Percentiles rank a stretch among this genome's conserved stretches.
These are phyloP conservation scores for Trametes maxima DNA, from an alignment of 768 basidiomycete species.

Conservation along the genomic window DNA sequence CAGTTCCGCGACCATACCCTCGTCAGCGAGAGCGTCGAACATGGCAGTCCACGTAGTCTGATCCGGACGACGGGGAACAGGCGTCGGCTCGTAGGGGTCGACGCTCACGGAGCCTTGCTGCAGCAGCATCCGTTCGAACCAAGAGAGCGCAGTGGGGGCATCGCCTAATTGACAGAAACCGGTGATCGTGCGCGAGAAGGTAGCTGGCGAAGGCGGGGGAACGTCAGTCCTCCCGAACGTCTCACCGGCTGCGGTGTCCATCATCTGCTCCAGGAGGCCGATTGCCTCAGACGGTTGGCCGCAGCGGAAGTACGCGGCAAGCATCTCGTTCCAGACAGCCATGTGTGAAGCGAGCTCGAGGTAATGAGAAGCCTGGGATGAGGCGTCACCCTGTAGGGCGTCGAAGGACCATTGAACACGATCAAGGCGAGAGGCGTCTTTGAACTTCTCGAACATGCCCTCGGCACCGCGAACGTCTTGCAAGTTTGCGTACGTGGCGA, in stretches of 20 bases:
- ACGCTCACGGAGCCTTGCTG: conserved; percentile 36
- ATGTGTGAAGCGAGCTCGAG: conserved; percentile 35
- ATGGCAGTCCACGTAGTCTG: conserved; percentile 58
- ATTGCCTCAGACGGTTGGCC: conserved; percentile 66
- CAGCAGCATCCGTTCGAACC: conserved; percentile 68
- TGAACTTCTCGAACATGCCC: conserved; percentile 66
- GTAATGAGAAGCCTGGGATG: conserved; percentile 15
- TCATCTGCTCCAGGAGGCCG: conserved; percentile 69
- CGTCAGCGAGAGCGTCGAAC: conserved; percentile 54
- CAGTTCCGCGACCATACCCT: conserved; percentile 53
- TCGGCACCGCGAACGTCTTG: conserved; percentile 53
- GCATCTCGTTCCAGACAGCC: conserved; percentile 73
- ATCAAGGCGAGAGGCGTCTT: conserved; percentile 42
- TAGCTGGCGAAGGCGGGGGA: conserved; percentile 62
- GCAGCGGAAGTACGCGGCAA: conserved; percentile 68
- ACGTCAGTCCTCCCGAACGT: conserved; percentile 42
- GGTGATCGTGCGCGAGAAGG: conserved; percentile 62
- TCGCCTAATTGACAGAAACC: conserved; percentile 70
- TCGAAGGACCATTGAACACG: conserved; percentile 37
- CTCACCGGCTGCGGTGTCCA: conserved; percentile 45
- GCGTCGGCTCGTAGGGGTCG: conserved; percentile 45
- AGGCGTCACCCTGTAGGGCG: conserved; percentile 14
- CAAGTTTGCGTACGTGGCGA: conserved; percentile 58
- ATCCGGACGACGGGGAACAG: conserved; percentile 54
- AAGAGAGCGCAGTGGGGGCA: conserved; percentile 59